Evolutionary conservation across 306 rosid species (phyloP), one percentile per base, ranked within the genome.

Genomic region (Ormosia semicastrata): DNA sequence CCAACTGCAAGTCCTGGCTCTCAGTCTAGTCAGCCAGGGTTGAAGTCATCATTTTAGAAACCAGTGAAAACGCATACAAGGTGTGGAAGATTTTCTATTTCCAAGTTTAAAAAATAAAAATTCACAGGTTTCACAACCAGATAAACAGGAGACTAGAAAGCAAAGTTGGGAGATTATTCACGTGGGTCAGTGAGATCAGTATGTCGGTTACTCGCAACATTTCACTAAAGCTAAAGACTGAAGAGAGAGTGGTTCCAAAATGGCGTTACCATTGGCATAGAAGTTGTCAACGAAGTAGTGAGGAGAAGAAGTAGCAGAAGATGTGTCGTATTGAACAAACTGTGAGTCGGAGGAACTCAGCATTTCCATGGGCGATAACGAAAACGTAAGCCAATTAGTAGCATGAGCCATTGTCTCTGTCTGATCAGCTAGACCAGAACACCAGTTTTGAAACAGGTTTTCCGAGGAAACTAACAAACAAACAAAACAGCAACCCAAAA

Each of bases 311-410:
- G 90, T 46, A 37, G 49, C 24, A 24, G 24, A 24, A 24, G 24
- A 24, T 24, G 24, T 34, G 6, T 94, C 92, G 5, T 84, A 87
- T 47, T 84, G 79, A 33, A 77, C 63, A 58, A 79, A 85, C 82
- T 71, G 93, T 2, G 93, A 75, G 66, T 84, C 76, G 4, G 90
- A 50, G 62, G 93, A 80, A 81, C 88, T 87, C 73, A 92, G 74
- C 93, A 87, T 87, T 85, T 94, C 96, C 81, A 91, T 78, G 39
- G 96, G 94, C 62, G 95, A 86, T 72, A 92, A 41, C 7, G 94
- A 92, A 87, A 94, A 94, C 24, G 98, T 87, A 14, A 92, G 85
- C 96, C 97, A 94, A 59, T 92, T 92, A 14, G 90, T 88, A 56
- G 90, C 84, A 7, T 89, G 91, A 80, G 94, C 95, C 98, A 92